These are phyloP conservation scores for Lactarius indigo DNA, from an alignment of 768 basidiomycete genomes.

Conservation along the genomic window DNA sequence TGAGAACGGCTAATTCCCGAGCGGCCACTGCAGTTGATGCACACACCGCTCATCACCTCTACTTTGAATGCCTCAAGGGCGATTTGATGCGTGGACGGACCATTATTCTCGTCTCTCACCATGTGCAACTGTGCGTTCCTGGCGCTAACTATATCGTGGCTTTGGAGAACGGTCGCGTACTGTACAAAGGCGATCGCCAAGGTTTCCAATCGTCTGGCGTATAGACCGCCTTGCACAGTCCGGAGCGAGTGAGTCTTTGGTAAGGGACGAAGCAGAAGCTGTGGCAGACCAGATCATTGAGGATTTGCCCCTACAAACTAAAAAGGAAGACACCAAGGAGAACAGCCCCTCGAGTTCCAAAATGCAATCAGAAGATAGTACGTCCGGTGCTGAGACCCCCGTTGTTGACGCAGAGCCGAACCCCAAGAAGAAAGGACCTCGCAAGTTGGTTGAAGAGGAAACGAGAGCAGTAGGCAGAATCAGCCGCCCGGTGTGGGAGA, in stretches of 20 bases:
- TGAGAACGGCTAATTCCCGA: neutral
- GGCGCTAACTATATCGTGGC: constrained; percentile 81
- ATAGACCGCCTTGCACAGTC: constrained; percentile 64
- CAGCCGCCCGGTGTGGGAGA: constrained; percentile 42
- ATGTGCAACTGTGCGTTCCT: constrained; percentile 82
- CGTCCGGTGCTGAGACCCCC: constrained; percentile 38
- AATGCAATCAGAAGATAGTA: constrained; percentile 40
- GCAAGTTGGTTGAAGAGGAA: constrained; percentile 78
- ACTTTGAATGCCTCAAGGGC: constrained; percentile 74
- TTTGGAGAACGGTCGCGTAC: constrained; percentile 75
- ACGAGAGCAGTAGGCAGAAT: constrained; percentile 48
- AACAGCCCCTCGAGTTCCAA: constrained; percentile 28
- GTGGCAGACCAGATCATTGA: constrained; percentile 32
- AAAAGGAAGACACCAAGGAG: constrained; percentile 32
- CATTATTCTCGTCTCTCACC: constrained; percentile 88
- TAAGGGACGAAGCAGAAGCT: constrained; percentile 38
- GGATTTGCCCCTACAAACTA: constrained; percentile 9
- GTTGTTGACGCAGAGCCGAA: constrained; percentile 31
- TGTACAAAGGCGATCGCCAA: constrained; percentile 64
- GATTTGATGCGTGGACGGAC: constrained; percentile 77
- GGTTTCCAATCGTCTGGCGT: constrained; percentile 66
- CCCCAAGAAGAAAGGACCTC: constrained; percentile 53
- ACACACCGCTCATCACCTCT: constrained; percentile 80
- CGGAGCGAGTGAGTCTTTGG: constrained; percentile 33
- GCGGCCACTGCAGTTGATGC: constrained; percentile 71